Evolutionary conservation across 2,329 filamentous ascomycete genomes (phyloP).

Genomic region (Penicillium sp.): DNA sequence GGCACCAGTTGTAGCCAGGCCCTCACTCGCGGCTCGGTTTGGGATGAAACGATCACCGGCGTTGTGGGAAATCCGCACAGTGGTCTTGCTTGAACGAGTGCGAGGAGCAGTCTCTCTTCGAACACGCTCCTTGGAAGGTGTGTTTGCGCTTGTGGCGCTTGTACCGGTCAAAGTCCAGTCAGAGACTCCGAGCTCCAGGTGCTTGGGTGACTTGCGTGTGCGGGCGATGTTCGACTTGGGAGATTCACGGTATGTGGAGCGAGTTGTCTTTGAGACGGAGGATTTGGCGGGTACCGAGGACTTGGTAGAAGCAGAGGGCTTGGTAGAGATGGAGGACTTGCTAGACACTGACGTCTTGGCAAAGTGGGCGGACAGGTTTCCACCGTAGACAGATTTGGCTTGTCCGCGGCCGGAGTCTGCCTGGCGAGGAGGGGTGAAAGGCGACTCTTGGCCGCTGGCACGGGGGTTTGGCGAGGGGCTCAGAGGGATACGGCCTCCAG

Average conservation of each 20-base stretch:
- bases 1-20: conserved; percentile 76
- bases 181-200: conserved; percentile 86
- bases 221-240: conserved; percentile 90
- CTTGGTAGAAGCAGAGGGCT: conserved; percentile 7
- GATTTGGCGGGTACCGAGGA: conserved; percentile 4
- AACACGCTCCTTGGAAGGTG: conserved; percentile 61
- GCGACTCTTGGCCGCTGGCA: conserved; percentile 66
- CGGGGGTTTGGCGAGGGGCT: conserved; percentile 76
- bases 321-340: conserved; percentile 10
- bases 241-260: conserved; percentile 72
- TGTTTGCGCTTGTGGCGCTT: conserved; percentile 58
- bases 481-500: conserved; percentile 90
- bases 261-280: conserved; percentile 39
- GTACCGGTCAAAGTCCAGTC: conserved; percentile 91
- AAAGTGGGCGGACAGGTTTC: conserved; percentile 77
- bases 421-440: conserved; percentile 71
- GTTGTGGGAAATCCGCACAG: conserved; percentile 67
- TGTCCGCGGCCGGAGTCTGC: conserved; percentile 56
- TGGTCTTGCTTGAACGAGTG: conserved; percentile 66
- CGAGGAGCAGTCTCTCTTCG: conserved; percentile 56
- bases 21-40: conserved; percentile 87
- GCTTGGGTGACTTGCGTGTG: conserved; percentile 72
- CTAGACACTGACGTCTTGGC: conserved; percentile 55
- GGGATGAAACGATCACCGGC: conserved; percentile 93
- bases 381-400: conserved; percentile 73